These are phyloP conservation scores for Glonium stellatum DNA, from an alignment of 495 filamentous ascomycete genomes.

Conservation along the genomic window DNA sequence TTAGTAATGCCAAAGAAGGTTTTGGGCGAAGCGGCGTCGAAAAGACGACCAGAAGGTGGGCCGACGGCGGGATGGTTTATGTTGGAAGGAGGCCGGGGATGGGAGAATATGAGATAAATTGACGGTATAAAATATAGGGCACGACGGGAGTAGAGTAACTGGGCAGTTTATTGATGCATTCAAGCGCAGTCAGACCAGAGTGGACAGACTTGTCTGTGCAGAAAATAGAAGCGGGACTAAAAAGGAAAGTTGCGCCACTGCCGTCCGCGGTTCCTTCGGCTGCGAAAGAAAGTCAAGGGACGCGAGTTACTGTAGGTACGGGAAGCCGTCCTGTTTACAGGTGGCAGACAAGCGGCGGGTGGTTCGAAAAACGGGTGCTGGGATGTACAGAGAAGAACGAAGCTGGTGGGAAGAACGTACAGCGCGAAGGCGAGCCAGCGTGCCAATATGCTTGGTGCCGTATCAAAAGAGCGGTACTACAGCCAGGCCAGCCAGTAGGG, in stretches of 20 bases:
- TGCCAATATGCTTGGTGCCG: not conserved
- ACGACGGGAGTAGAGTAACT: not conserved
- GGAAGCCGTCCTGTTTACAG: too few species aligned
- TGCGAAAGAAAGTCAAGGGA: not conserved
- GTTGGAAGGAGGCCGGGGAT: not conserved
- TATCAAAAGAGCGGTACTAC: not conserved
- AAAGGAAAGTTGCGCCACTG: not conserved
- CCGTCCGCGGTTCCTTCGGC: not conserved
- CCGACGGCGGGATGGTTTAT: not conserved
- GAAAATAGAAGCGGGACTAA: not conserved
- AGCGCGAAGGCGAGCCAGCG: not conserved
- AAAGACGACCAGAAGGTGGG: too few species aligned
- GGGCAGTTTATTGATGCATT: not conserved
- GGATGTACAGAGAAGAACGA: not conserved
- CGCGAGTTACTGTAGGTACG: not conserved
- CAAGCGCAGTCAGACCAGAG: too few species aligned
- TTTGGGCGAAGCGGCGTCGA: not conserved
- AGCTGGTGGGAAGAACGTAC: not conserved
- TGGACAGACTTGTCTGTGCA: not conserved
- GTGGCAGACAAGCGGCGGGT: not conserved
- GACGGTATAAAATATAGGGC: not conserved
- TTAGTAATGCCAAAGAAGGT: constrained; percentile 19
- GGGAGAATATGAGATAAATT: not conserved
- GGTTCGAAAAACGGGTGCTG: not conserved
- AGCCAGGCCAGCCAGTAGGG: not conserved